A percentile compares a stretch with the other conserved stretches of the same genome.
Conservation (phyloP, 441 rosid species). For the Raphanus hybrid region DNA sequence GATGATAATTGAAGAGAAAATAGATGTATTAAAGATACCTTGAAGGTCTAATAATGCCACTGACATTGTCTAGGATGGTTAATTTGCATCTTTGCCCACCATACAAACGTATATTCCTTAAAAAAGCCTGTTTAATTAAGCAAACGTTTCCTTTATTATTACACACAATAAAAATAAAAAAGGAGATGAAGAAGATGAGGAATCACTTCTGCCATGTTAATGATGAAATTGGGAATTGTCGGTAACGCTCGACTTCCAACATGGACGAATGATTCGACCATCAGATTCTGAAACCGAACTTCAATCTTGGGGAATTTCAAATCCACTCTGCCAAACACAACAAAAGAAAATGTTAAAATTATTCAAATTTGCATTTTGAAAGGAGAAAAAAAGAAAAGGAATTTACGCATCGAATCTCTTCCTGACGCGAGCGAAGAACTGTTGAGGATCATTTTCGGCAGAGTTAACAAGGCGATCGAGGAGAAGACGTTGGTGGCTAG, state of each 20-base stretch:
- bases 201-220: conserved; percentile 87
- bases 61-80: conserved; percentile 77
- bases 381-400: background rate
- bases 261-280: conserved; percentile 84
- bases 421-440: conserved; percentile 80
- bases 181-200: background rate
- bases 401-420: conserved; percentile 78
- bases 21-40: conserved; percentile 49
- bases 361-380: background rate
- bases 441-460: conserved; percentile 73
- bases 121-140: conserved; percentile 53
- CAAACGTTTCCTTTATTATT: background rate
- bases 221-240: conserved; percentile 92
- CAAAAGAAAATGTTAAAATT: background rate
- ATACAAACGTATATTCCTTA: conserved; percentile 66
- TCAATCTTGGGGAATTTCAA: conserved; percentile 91
- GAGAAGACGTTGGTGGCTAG: conserved; percentile 70
- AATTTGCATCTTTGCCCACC: conserved; percentile 72
- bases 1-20: background rate
- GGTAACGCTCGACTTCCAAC: conserved; percentile 98
- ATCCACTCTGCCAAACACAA: conserved; percentile 62
- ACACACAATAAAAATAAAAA: background rate
- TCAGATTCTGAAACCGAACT: conserved; percentile 82
- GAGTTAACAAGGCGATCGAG: conserved; percentile 73
- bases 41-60: conserved; percentile 91